A percentile compares a stretch with the other conserved stretches of the same genome.
These are phyloP conservation scores for Eutrema yunnanense DNA, from an alignment of 345 rosid species.

Conservation along the genomic window DNA sequence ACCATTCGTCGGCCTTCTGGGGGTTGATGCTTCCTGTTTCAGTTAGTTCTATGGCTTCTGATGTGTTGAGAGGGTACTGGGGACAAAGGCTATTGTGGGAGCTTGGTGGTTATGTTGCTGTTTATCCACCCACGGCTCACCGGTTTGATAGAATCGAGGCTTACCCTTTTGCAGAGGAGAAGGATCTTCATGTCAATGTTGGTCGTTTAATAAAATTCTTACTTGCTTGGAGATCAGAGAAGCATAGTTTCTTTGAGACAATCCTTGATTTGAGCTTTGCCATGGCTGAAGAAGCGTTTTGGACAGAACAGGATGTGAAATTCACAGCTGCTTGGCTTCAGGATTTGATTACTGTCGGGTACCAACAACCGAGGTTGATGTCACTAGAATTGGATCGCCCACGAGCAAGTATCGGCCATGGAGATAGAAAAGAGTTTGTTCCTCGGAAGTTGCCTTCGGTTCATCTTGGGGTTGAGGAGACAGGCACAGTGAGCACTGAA, in stretches of 20 bases:
- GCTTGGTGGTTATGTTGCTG: conserved; percentile 86
- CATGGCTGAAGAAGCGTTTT: conserved; percentile 95
- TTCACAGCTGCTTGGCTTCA: conserved; percentile 98
- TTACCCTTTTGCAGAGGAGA: conserved; percentile 94
- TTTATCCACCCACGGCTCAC: conserved; percentile 93
- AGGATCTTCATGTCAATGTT: conserved; percentile 96
- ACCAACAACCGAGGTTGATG: conserved; percentile 97
- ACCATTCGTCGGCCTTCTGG: conserved; percentile 95
- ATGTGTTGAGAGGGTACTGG: conserved; percentile 98
- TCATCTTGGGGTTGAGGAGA: conserved; percentile 96
- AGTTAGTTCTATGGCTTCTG: conserved; percentile 95
- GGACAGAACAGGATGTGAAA: conserved; percentile 83
- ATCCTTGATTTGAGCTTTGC: conserved; percentile 79
- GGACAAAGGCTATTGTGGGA: conserved; percentile 98
- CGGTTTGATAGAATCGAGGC: conserved; percentile 81
- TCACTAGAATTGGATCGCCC: conserved; percentile 85
- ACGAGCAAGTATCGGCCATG: conserved; percentile 74
- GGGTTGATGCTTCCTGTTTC: conserved; percentile 98
- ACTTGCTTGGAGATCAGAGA: conserved; percentile 83
- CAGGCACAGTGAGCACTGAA: conserved; percentile 80
- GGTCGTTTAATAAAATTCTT: conserved; percentile 81
- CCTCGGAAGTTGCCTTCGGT: conserved; percentile 87
- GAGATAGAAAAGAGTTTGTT: conserved; percentile 82
- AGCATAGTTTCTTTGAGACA: conserved; percentile 84
- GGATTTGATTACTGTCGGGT: conserved; percentile 92